A percentile compares a stretch with the other conserved stretches of the same genome.
phyloP scores from a whole-genome alignment of 2,329 filamentous ascomycete species.

The Epichloe gansuensis region DNA sequence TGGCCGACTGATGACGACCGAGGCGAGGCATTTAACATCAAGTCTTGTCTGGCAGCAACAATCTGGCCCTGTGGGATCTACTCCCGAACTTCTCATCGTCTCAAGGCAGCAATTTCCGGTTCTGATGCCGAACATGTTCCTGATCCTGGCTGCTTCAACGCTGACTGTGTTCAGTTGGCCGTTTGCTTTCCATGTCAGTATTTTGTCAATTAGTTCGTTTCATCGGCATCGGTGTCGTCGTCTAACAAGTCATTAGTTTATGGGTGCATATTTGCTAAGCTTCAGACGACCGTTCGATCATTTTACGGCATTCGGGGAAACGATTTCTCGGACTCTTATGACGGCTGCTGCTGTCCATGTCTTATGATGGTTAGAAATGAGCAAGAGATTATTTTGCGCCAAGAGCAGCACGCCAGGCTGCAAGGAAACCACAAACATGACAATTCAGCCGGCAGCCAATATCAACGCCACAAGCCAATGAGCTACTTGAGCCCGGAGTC shows the following conservation, averaged over 20 bases:
- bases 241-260: constrained; percentile 16
- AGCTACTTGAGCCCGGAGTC: constrained; percentile 5
- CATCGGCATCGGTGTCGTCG: neutral
- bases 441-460: constrained; percentile 8
- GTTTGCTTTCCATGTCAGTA: constrained; percentile 17
- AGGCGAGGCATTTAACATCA: neutral
- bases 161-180: constrained; percentile 14
- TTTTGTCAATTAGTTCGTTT: neutral
- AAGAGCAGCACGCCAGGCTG: constrained; percentile 10
- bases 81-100: constrained; percentile 14
- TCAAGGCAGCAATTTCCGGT: constrained; percentile 12
- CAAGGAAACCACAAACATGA: constrained; percentile 5
- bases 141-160: constrained; percentile 10
- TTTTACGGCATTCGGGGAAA: constrained; percentile 22
- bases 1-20: constrained; percentile 7
- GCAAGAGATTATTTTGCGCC: constrained; percentile 20
- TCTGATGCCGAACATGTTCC: constrained; percentile 9
- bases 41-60: constrained; percentile 6
- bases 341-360: constrained; percentile 18
- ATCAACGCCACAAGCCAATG: constrained; percentile 14
- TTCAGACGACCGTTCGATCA: constrained; percentile 19
- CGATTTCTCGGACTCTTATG: constrained; percentile 11
- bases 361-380: constrained; percentile 18
- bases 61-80: constrained; percentile 18
- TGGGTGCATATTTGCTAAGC: constrained; percentile 14